Base-by-base conservation (phyloP, 768 basidiomycete species). In the Crucibulum laeve region DNA sequence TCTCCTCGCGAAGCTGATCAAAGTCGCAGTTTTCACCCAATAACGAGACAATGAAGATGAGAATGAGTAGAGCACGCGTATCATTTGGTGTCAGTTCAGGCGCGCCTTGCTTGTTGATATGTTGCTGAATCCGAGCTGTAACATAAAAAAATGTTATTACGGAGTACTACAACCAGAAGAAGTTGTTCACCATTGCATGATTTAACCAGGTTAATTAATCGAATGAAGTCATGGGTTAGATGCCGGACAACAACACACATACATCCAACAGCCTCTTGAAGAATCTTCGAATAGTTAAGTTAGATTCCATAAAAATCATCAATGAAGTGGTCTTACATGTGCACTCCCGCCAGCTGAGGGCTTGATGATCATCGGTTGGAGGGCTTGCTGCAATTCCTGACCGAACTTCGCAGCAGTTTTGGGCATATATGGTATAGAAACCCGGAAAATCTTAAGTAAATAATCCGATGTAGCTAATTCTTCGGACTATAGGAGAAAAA, bases 191-290 rank as follows among this genome's bases (percentile, higher is more conserved):
- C 72, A 54, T 92, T 88, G 62, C 91, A 94, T 0, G 90, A 91
- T 52, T 87, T 87, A 49, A 97, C 59, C 3, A 97, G 71, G 25
- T 80, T 83, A 19, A 92, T 77, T 14, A 97, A 71, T 25, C 82
- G 77, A 13, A 66, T 66, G 53, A 84, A 95, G 52, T 97, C 92
- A 46, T 90, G 87, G 0, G 96, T 97, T 14, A 98, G 72, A 51
- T 88, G 67, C 40, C 83, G 82, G 1, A 94, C 84, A 1, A 88
- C 87, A 0, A 80, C 77, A 57, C 93, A 95, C 69, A 95, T 83
- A 51, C 94, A 97, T 0, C 91, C 91, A 11, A 98, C 87, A 10
- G 82, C 81, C 62, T 97, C 96, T 67, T 94, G 91, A 24, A 98
- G 62, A 17, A 87, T 83, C 87, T 93, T 50, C 1, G 33, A 14